phyloP scores from a whole-genome alignment of 441 rosid species.

The Brassica hybrid region DNA sequence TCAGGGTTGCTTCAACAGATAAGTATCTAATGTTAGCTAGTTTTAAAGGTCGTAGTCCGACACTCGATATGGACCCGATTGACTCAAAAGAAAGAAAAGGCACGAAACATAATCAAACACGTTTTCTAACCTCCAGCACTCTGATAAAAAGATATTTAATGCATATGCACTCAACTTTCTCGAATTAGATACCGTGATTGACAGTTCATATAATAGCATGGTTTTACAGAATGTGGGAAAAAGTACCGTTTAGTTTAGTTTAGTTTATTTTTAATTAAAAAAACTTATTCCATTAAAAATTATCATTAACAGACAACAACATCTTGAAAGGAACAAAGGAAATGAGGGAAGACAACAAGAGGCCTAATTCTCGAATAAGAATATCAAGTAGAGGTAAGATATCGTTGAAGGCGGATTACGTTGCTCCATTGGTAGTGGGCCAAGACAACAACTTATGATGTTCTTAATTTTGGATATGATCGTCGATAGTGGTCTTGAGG shows the following conservation, averaged over 20 bases:
- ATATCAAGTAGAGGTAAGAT: background rate
- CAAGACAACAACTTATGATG: background rate
- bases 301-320: background rate
- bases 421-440: background rate
- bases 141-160: constrained; percentile 5
- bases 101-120: constrained; percentile 6
- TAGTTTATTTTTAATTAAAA: no score
- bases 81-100: constrained; percentile 12
- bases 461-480: background rate
- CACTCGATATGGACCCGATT: background rate
- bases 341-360: background rate
- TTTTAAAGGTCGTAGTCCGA: constrained; percentile 15
- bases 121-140: constrained; percentile 29
- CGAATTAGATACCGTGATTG: constrained; percentile 1
- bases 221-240: background rate
- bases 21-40: constrained; percentile 33
- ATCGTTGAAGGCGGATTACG: background rate
- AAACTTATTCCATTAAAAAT: no score
- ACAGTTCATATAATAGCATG: background rate
- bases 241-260: background rate
- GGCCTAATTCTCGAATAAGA: background rate
- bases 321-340: background rate
- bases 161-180: constrained; percentile 12
- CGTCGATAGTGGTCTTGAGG: background rate
- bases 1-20: constrained; percentile 9